phyloP scores from a whole-genome alignment of 2,329 filamentous ascomycete species.

The Fusarium transvaalense region DNA sequence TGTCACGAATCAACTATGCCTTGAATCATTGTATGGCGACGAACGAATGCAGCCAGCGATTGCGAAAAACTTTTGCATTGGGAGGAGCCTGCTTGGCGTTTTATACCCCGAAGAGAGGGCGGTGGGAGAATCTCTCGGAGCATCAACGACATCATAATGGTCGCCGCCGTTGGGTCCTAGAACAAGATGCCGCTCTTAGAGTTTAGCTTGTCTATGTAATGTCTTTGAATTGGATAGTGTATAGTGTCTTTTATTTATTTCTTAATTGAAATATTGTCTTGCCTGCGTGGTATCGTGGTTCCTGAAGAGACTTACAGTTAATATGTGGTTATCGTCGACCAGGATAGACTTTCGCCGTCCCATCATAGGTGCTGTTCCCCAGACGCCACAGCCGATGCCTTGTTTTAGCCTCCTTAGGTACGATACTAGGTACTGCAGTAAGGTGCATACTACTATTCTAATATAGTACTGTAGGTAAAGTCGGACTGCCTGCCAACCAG shows the following conservation, averaged over 20 bases:
- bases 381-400: slow-evolving; percentile 20
- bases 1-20: slow-evolving; percentile 22
- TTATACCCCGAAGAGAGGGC: slow-evolving; percentile 36
- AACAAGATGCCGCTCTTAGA: slow-evolving; percentile 27
- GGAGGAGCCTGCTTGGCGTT: slow-evolving; percentile 34
- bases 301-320: neutral
- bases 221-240: slow-evolving; percentile 45
- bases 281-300: no score
- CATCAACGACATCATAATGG: slow-evolving; percentile 22
- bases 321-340: neutral
- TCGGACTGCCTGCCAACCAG: slow-evolving; percentile 21
- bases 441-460: no score
- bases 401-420: neutral
- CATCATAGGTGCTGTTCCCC: slow-evolving; percentile 3
- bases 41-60: slow-evolving; percentile 36
- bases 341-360: slow-evolving; percentile 14
- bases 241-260: slow-evolving; percentile 36
- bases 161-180: slow-evolving; percentile 28
- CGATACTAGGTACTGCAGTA: neutral
- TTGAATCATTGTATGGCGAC: slow-evolving; percentile 28
- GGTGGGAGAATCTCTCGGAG: slow-evolving; percentile 33
- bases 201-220: slow-evolving; percentile 44
- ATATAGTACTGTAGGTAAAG: no score
- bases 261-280: slow-evolving; percentile 11
- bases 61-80: slow-evolving; percentile 33